Evolutionary conservation across 306 rosid genomes (phyloP).

Genomic region (Corylus heterophylla): DNA sequence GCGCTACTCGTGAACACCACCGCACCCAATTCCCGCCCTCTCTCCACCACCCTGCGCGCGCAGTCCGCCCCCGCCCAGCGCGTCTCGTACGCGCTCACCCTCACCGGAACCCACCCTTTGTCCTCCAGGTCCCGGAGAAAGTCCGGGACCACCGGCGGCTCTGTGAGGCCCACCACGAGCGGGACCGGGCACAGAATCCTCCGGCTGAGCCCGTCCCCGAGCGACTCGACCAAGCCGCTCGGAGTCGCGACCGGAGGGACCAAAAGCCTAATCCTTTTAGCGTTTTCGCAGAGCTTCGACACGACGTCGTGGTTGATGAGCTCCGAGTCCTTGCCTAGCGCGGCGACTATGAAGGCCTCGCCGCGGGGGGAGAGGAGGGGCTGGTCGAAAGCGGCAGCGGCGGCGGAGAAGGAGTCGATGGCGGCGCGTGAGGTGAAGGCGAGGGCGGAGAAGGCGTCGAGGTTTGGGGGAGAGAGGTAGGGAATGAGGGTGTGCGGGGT

Average conservation of each 20-base stretch:
- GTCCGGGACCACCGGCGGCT: conserved; percentile 71
- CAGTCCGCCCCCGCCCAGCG: conserved; percentile 64
- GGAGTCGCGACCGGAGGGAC: conserved; percentile 65
- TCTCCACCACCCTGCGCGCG: conserved; percentile 51
- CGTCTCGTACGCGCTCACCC: conserved; percentile 74
- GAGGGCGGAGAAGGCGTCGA: conserved; percentile 57
- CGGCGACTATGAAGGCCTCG: conserved; percentile 53
- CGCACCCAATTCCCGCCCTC: conserved; percentile 49
- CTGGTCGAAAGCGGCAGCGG: conserved; percentile 30
- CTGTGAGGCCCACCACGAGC: conserved; percentile 47
- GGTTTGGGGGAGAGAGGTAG: conserved; percentile 44
- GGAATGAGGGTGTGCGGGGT: conserved; percentile 44
- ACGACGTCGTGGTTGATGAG: conserved; percentile 45
- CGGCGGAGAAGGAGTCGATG: conserved; percentile 50
- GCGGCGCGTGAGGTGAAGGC: conserved; percentile 80
- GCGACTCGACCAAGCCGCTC: conserved; percentile 37
- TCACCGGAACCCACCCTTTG: conserved; percentile 49
- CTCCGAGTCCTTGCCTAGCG: conserved; percentile 75
- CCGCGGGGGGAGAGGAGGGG: conserved; percentile 52
- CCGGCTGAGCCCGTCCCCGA: conserved; percentile 49
- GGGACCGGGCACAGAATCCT: conserved; percentile 65
- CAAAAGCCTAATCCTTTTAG: conserved; percentile 36
- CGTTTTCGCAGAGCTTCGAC: conserved; percentile 30
- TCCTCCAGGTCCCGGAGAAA: conserved; percentile 50
- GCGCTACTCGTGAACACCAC: conserved; percentile 75